Percentiles rank a stretch among this genome's conserved stretches.
phyloP scores from a whole-genome alignment of 73 alveolate genomes.

The Breviolum minutum region DNA sequence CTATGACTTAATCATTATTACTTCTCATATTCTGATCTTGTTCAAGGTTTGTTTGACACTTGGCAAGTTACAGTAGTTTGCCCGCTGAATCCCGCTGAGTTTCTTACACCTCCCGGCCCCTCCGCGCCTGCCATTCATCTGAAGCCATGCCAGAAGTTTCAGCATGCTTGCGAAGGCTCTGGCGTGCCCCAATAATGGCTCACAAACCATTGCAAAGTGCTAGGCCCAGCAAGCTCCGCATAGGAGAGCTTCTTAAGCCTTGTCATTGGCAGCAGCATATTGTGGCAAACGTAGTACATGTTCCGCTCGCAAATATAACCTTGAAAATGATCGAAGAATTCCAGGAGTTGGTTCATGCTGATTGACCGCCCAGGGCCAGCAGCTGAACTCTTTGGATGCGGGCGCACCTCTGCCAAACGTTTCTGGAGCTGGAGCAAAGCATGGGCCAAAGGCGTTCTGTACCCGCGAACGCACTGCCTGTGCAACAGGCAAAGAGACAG shows the following conservation, averaged over 20 bases:
- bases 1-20: too few species aligned
- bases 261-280: neutral
- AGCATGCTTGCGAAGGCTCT: neutral
- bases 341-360: neutral
- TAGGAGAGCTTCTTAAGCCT: neutral
- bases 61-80: neutral
- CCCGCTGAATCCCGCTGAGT: too few species aligned
- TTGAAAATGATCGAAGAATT: neutral
- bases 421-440: neutral
- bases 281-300: slow-evolving; percentile 20
- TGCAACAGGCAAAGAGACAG: neutral
- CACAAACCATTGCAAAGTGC: neutral
- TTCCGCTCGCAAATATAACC: neutral
- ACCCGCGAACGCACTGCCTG: neutral
- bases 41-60: neutral
- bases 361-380: neutral
- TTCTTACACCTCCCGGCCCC: neutral
- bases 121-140: neutral
- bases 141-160: neutral
- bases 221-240: slow-evolving; percentile 26
- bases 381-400: neutral
- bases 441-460: slow-evolving; percentile 10
- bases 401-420: neutral
- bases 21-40: neutral
- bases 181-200: slow-evolving; percentile 16